These are phyloP conservation scores for Aspergillus hancockii DNA, from an alignment of 495 filamentous ascomycete genomes.

Conservation along the genomic window DNA sequence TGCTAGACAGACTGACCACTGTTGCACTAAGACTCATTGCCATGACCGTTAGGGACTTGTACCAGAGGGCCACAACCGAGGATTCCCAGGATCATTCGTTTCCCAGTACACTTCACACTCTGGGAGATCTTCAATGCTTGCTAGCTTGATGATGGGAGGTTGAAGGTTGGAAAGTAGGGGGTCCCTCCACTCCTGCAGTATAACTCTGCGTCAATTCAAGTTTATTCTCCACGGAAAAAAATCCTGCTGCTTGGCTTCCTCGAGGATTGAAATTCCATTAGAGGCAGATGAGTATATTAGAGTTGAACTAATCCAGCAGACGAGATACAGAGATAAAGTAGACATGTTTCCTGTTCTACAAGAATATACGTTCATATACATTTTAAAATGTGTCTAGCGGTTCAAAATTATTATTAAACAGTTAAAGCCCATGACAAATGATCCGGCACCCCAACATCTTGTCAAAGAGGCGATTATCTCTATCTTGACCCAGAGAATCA, in stretches of 20 bases:
- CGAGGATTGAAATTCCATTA: no score
- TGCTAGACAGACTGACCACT: slow-evolving; percentile 19
- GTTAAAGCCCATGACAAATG: no score
- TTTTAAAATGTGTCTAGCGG: no score
- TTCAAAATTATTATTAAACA: no score
- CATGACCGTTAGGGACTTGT: slow-evolving; percentile 17
- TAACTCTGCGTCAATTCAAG: background rate
- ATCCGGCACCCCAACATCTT: no score
- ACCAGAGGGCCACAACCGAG: slow-evolving; percentile 22
- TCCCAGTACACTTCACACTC: slow-evolving; percentile 20
- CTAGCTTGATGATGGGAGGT: slow-evolving; percentile 8
- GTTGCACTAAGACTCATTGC: slow-evolving; percentile 21
- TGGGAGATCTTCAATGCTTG: slow-evolving; percentile 11
- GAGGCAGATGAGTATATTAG: no score
- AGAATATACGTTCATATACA: no score
- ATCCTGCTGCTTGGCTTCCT: no score
- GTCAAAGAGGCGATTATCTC: no score
- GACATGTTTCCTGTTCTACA: background rate
- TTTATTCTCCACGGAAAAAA: no score
- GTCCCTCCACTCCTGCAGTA: slow-evolving; percentile 3
- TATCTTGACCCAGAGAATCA: no score
- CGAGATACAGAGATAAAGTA: background rate
- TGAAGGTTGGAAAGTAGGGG: background rate
- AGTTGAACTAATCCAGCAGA: no score
- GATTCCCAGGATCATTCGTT: slow-evolving; percentile 11